A percentile compares a stretch with the other conserved stretches of the same genome.
Evolutionary conservation across 192 early-diverging fungal species (phyloP).

Genomic region (Umbelopsis vinacea): DNA sequence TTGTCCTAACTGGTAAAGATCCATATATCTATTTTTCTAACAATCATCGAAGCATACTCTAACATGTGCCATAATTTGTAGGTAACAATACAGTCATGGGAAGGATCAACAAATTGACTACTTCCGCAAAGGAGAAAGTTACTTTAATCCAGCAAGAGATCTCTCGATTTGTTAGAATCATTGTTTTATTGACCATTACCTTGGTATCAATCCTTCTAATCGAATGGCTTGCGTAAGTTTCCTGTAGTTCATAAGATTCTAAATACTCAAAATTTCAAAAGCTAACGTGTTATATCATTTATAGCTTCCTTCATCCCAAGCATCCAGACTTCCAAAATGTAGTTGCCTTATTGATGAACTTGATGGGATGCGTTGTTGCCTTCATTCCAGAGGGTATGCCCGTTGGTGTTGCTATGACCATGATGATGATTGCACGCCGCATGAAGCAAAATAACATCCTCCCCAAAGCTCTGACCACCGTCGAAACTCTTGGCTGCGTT

Average conservation of each 20-base stretch:
- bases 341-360: conserved; percentile 41
- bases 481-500: conserved; percentile 86
- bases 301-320: conserved; percentile 50
- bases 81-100: conserved; percentile 74
- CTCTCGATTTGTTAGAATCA: conserved; percentile 66
- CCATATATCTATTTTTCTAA: background rate
- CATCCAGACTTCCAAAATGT: conserved; percentile 60
- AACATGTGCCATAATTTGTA: background rate
- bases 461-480: conserved; percentile 76
- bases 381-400: conserved; percentile 80
- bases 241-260: background rate
- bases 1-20: conserved; percentile 67
- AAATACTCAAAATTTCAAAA: too few relatives aligned
- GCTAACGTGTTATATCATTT: background rate
- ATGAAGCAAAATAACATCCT: conserved; percentile 71
- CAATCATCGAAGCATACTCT: background rate
- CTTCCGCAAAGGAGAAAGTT: conserved; percentile 40
- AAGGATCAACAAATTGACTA: conserved; percentile 64
- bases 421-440: conserved; percentile 72
- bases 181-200: conserved; percentile 55
- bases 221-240: conserved; percentile 43
- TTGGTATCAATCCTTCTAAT: conserved; percentile 54
- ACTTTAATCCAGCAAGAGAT: conserved; percentile 69
- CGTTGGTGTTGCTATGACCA: conserved; percentile 69
- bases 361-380: conserved; percentile 68